Evolutionary conservation across 768 basidiomycete genomes (phyloP), one percentile per base, ranked within the genome.

Genomic region (Hericium alpestre): DNA sequence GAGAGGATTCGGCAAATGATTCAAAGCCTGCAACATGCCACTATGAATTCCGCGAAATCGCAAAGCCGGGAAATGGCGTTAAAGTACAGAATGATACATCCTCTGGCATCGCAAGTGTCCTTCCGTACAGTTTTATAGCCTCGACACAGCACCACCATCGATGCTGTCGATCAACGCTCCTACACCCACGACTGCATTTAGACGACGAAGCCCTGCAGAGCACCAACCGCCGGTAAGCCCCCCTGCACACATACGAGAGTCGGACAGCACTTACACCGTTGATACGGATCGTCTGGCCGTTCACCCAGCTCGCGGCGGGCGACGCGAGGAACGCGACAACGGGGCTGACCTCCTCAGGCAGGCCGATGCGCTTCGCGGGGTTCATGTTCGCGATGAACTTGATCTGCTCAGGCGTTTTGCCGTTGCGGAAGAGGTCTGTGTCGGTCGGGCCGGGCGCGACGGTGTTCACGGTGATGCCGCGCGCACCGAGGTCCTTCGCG

Each of bases 391-490:
- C 74, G 46, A 82, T 74, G 20, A 68, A 66, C 27, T 75, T 71
- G 55, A 83, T 75, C 25, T 76, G 63, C 27, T 70, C 69, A 20
- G 74, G 72, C 1, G 78, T 63, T 65, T 82, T 83, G 27, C 79
- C 79, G n/a, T 71, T 68, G 15, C 79, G 74, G 70, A 83, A 83
- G 51, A 80, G 69, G 11, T 74, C 71, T 12, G 82, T 82, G 61
- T 81, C 80, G 37, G 76, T 74, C 2, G 81, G 78, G 0, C 81
- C 80, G 5, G 80, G 79, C 1, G 79, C 76, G 55, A 83, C 66
- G 18, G 75, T 76, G 69, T 83, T 83, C 40, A 81, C 80, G 0
- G 79, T 82, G 60, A 83, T 74, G 12, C 78, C 79, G 10, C 71
- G 67, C 11, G 67, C 60, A 3, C 79, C 81, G n/a, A 82, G 72